Evolutionary conservation across 2,329 filamentous ascomycete genomes (phyloP), one percentile per base, ranked within the genome.

Genomic region (Acarospora socialis): DNA sequence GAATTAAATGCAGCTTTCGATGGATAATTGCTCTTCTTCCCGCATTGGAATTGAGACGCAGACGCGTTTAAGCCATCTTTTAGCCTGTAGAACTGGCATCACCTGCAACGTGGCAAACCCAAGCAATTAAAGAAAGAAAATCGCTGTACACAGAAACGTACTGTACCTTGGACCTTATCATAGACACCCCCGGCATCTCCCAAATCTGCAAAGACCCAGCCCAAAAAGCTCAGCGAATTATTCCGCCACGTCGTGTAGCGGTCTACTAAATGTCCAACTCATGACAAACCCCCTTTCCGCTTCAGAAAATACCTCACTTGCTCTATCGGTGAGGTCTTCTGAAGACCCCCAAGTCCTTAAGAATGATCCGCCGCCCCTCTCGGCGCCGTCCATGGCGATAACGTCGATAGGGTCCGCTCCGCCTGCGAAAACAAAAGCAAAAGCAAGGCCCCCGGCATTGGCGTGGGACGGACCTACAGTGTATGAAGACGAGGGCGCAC

Each of bases 181-280:
- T n/a, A n/a, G n/a, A n/a, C n/a, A n/a, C n/a, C n/a, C n/a, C 13
- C 19, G 29, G 13, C 13, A 19, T 29, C 16, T 31, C 15, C 19
- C 31, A 6, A 13, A 37, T 18, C 16, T 28, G n/a, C 20, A 12
- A 30, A n/a, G n/a, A n/a, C 21, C n/a, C 7, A 23, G n/a, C 28
- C 30, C 28, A n/a, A 17, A 16, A 14, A 31, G 12, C 14, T 20
- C 31, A 27, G 28, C 30, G 27, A 20, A 33, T 30, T 32, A 10
- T 36, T 25, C 23, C 4, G 16, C 21, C 19, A 39, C 26, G 27
- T 18, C 32, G 16, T n/a, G 7, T 12, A 33, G 30, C 22, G 26
- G 39, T 46, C 46, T 54, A 51, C 57, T 59, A 56, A 60, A 64
- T 65, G 61, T 62, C 50, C 53, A 57, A 54, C 53, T 53, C 60